Evolutionary conservation across 768 basidiomycete species (phyloP).

Genomic region (Fistulinella prunicolor): DNA sequence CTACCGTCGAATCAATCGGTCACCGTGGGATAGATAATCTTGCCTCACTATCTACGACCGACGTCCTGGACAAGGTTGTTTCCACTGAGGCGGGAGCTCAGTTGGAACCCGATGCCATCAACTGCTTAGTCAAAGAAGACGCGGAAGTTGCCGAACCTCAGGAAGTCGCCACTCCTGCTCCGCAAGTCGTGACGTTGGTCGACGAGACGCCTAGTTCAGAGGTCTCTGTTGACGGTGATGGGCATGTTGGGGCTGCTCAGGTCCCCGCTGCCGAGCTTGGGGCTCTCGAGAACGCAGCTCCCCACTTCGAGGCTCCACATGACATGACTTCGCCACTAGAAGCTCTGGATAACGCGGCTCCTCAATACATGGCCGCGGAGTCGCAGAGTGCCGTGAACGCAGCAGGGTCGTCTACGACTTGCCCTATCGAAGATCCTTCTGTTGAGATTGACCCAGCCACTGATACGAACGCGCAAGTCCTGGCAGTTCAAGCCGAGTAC

Average conservation of each 20-base stretch:
- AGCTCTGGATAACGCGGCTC: background rate
- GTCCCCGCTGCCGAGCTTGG: background rate
- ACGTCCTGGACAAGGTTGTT: background rate
- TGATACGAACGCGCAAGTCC: background rate
- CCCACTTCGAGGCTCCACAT: background rate
- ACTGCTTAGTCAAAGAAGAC: slow-evolving; percentile 7
- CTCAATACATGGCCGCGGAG: slow-evolving; percentile 6
- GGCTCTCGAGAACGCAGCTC: background rate
- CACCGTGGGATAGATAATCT: slow-evolving; percentile 5
- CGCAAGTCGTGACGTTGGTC: slow-evolving; percentile 10
- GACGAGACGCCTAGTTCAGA: slow-evolving; percentile 17
- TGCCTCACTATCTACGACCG: background rate
- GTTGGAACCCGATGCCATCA: background rate
- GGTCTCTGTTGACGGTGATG: background rate
- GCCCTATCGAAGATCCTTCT: background rate
- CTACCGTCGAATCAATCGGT: slow-evolving; percentile 6
- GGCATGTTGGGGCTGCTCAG: background rate
- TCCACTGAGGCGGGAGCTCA: slow-evolving; percentile 14
- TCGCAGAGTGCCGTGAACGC: background rate
- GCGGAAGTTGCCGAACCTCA: slow-evolving; percentile 6
- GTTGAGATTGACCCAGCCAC: too few relatives aligned
- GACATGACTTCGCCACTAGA: too few relatives aligned
- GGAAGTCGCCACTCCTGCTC: slow-evolving; percentile 14
- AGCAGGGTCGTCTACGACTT: background rate
- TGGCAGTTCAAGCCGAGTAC: background rate